Evolutionary conservation across 768 basidiomycete genomes (phyloP), one percentile per base, ranked within the genome.

Genomic region (Filobasidium floriforme): DNA sequence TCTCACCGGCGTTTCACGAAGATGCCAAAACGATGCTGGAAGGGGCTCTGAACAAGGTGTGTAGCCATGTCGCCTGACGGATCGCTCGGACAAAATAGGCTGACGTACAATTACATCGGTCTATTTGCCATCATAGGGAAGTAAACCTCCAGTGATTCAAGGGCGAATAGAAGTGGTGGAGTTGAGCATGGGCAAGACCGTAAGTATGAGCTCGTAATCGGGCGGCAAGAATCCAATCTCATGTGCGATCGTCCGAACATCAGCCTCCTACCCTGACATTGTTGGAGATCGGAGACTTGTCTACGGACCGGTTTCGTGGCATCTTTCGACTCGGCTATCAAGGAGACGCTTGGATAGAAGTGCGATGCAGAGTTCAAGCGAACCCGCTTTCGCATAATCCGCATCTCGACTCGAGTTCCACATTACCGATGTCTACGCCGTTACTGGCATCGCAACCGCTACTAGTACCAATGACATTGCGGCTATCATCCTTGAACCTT

Each of bases 121-220:
- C 10, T 40, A n/a, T 10, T 61, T 61, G 5, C 60, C n/a, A 15
- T 28, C n/a, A 51, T 12, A 96, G 82, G 96, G 96, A 70, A 89
- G 87, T 81, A 97, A 96, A 76, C 96, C 94, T 1, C 92, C 92
- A 32, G 89, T 99, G 74, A 97, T 98, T 71, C 93, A 92, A 62
- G 96, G 94, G 80, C 88, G 85, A 79, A 98, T 99, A 70, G 92
- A 98, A 78, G 96, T 99, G 37, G 89, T 96, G 62, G 96, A 98
- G 77, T 81, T 99, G n/a, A 89, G 97, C 80, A 98, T 99, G 96
- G 96, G 96, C 43, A 91, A 89, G 1, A 88, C 94, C 82, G 93
- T 92, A 29, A 41, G 78, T 66, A 12, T 54, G 32, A 9, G 18
- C 46, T 18, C 46, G 12, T 59, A 26, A 28, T 12, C 14, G 37